Percentiles rank a stretch among this genome's conserved stretches.
Conservation (phyloP, 2,329 filamentous ascomycete genomes). For the Alternaria ethzedia region DNA sequence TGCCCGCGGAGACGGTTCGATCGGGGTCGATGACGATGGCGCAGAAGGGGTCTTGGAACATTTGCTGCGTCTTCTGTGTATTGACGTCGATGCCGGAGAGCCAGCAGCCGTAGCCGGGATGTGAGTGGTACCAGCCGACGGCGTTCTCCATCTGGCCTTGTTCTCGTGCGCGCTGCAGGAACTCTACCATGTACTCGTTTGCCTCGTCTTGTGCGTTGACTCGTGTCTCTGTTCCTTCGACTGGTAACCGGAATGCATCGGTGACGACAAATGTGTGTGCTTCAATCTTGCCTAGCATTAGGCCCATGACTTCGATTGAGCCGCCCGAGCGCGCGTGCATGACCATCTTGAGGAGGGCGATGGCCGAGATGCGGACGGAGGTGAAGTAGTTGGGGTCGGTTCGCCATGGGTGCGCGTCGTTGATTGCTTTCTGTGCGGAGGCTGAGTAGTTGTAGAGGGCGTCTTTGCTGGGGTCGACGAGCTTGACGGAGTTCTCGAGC, state of each 20-base stretch:
- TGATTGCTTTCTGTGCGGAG: conserved; percentile 70
- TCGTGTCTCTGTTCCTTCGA: conserved; percentile 97
- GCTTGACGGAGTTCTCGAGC: conserved; percentile 80
- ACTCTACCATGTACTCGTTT: conserved; percentile 95
- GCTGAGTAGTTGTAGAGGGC: conserved; percentile 86
- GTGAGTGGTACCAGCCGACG: conserved; percentile 97
- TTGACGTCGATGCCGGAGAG: conserved; percentile 92
- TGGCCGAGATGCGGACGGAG: conserved; percentile 87
- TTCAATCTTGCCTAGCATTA: conserved; percentile 95
- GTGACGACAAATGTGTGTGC: conserved; percentile 88
- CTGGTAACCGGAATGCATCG: conserved; percentile 89
- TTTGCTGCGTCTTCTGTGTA: conserved; percentile 86
- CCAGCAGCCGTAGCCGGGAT: conserved; percentile 98
- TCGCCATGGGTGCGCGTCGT: conserved; percentile 74
- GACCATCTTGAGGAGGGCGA: conserved; percentile 97
- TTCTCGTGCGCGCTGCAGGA: conserved; percentile 76
- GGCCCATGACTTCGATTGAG: conserved; percentile 91
- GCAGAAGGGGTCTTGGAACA: conserved; percentile 86
- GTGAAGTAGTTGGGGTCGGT: conserved; percentile 88
- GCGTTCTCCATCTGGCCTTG: conserved; percentile 85
- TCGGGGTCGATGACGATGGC: conserved; percentile 97
- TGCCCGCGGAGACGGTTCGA: conserved; percentile 90
- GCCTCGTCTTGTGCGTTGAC: conserved; percentile 96
- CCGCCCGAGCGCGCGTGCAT: conserved; percentile 98
- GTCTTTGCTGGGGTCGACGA: conserved; percentile 86